These are phyloP conservation scores for Akebia trifoliata DNA, from an alignment of 164 flowering plant genomes.

Conservation along the genomic window DNA sequence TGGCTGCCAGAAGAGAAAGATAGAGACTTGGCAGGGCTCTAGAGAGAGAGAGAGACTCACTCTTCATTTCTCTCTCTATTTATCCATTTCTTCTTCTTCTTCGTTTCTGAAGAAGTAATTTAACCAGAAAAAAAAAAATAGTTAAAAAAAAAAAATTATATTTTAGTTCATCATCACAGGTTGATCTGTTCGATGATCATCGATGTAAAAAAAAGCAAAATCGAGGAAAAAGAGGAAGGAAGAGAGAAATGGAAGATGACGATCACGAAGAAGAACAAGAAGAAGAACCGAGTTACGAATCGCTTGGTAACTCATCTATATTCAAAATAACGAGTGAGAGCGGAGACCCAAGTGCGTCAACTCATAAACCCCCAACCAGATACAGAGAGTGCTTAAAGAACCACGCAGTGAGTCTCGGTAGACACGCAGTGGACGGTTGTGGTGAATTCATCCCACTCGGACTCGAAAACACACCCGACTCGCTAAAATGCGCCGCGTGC, in stretches of 20 bases:
- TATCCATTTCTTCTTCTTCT: too few relatives aligned
- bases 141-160: too few relatives aligned
- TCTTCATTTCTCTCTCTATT: too few relatives aligned
- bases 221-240: conserved; percentile 1
- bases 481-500: conserved; percentile 12
- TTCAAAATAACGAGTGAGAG: not conserved
- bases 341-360: not conserved
- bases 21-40: not conserved
- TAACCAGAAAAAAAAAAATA: too few relatives aligned
- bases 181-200: too few relatives aligned
- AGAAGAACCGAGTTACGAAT: not conserved
- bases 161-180: too few relatives aligned
- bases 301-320: not conserved
- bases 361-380: not conserved
- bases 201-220: too few relatives aligned
- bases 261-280: not conserved
- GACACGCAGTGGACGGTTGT: conserved; percentile 11
- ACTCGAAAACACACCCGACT: conserved; percentile 6
- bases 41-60: not conserved
- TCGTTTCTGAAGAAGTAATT: too few relatives aligned
- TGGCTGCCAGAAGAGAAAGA: not conserved
- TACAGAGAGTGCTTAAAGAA: conserved; percentile 12
- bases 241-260: not conserved
- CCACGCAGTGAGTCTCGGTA: conserved; percentile 7
- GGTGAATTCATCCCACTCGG: conserved; percentile 11